Evolutionary conservation across 176 grass and related monocot species (phyloP), one percentile per base, ranked within the genome.

Genomic region (Aechmea fasciata): DNA sequence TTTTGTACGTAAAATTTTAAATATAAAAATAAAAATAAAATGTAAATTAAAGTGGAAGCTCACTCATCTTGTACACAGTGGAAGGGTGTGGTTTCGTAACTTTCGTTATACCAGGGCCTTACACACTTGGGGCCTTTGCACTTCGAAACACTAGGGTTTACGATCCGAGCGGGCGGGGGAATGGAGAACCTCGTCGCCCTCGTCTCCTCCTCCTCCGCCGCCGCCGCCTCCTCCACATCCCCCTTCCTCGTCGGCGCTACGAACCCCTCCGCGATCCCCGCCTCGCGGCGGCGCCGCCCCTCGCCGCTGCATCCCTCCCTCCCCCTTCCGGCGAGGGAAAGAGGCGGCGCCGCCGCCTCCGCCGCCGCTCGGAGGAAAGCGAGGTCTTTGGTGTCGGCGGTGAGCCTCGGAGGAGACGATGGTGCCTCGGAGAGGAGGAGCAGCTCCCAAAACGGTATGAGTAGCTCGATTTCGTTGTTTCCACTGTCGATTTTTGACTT

Each of bases 341-440:
- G 73, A 51, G 51, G 49, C 26, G 14, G 50, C 18, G 3, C 20
- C 14, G 63, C 26, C 23, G 25, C 18, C 2, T 47, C 14, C 48
- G 63, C 19, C 48, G 29, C 52, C 26, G 50, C 61, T 14, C 28
- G 23, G 26, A 71, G 70, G 14, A 49, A 48, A 49, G 26, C 65
- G 11, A 78, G 54, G 55, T 49, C 79, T 64, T 48, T 65, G 22
- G 51, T 69, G 12, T 84, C 49, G 18, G 70, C 81, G 9, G 26
- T 63, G 2, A 78, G 63, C 0, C 64, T 48, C 19, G 66, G 75
- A 18, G 55, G 64, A 50, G 64, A 14, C 22, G 81, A 65, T 23
- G 55, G 68, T 55, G 70, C 9, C 13, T 59, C 75, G 57, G 63
- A 63, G 47, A 65, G 71, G n/a, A 41, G 13, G 33, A 80, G 33